These are phyloP conservation scores for Aspergillus sclerotiicarbonarius DNA, from an alignment of 495 filamentous ascomycete genomes.

Conservation along the genomic window DNA sequence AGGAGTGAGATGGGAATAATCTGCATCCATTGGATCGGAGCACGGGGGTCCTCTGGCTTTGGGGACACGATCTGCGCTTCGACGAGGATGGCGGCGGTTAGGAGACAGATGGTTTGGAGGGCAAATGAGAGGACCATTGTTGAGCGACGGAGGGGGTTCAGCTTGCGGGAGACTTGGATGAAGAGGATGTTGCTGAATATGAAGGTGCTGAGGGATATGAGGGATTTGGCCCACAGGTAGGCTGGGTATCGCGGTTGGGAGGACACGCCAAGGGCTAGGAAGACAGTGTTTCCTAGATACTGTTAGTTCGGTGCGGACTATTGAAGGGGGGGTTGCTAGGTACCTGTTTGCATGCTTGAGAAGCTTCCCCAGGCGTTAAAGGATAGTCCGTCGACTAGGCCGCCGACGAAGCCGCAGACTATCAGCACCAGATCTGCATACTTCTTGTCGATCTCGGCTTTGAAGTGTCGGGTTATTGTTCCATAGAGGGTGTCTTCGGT, in stretches of 20 bases:
- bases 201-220: constrained; percentile 36
- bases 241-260: constrained; percentile 36
- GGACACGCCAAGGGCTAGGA: constrained; percentile 38
- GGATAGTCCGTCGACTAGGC: constrained; percentile 39
- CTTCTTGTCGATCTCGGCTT: constrained; percentile 21
- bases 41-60: constrained; percentile 32
- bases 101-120: constrained; percentile 51
- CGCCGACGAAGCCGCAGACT: constrained; percentile 37
- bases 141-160: constrained; percentile 41
- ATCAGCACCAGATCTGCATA: constrained; percentile 37
- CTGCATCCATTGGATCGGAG: constrained; percentile 38
- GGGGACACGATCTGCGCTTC: constrained; percentile 40
- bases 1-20: constrained; percentile 54
- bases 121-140: constrained; percentile 56
- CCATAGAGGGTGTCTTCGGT: constrained; percentile 17
- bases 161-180: constrained; percentile 29
- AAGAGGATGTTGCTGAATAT: constrained; percentile 36
- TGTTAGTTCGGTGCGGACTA: background rate
- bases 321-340: constrained; percentile 3
- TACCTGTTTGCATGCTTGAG: constrained; percentile 58
- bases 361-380: constrained; percentile 55
- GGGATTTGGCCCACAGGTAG: constrained; percentile 42
- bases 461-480: constrained; percentile 21
- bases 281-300: constrained; percentile 38
- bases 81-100: constrained; percentile 53